These are phyloP conservation scores for Cystobasidium onofrii DNA, from an alignment of 768 basidiomycete species.

Conservation along the genomic window DNA sequence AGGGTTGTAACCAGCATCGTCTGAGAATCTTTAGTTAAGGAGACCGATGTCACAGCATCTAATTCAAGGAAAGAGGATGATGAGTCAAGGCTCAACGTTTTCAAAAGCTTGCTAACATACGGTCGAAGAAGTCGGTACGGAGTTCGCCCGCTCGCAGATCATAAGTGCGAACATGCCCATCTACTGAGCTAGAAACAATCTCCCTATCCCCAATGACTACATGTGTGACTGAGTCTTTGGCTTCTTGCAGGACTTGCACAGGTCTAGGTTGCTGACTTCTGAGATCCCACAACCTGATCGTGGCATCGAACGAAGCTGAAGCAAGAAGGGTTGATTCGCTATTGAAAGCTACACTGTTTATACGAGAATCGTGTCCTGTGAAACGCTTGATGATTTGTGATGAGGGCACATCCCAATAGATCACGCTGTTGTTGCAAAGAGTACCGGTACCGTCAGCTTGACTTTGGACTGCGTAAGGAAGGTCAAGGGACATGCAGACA, in stretches of 20 bases:
- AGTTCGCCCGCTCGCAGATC: conserved; percentile 89
- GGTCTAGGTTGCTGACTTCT: conserved; percentile 77
- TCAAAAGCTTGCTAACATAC: conserved; percentile 57
- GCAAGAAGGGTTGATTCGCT: conserved; percentile 76
- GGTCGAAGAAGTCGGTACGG: conserved; percentile 78
- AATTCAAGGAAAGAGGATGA: too few species aligned
- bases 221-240: conserved; percentile 75
- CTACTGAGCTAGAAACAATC: conserved; percentile 69
- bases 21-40: conserved; percentile 68
- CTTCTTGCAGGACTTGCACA: conserved; percentile 84
- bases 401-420: conserved; percentile 89
- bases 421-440: conserved; percentile 56
- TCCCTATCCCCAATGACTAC: conserved; percentile 48
- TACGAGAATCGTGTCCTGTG: conserved; percentile 80
- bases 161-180: conserved; percentile 85
- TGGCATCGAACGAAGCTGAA: conserved; percentile 91
- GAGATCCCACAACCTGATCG: conserved; percentile 84
- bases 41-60: conserved; percentile 81
- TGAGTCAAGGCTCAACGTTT: too few species aligned
- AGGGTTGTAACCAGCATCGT: conserved; percentile 74
- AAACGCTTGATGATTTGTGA: conserved; percentile 75
- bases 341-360: conserved; percentile 84
- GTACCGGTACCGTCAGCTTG: not conserved
- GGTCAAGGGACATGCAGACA: not conserved
- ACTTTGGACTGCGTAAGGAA: not conserved